Percentiles rank a stretch among this genome's conserved stretches.
Evolutionary conservation across 2,329 filamentous ascomycete species (phyloP).

Genomic region (Stagonosporopsis rhizophila): DNA sequence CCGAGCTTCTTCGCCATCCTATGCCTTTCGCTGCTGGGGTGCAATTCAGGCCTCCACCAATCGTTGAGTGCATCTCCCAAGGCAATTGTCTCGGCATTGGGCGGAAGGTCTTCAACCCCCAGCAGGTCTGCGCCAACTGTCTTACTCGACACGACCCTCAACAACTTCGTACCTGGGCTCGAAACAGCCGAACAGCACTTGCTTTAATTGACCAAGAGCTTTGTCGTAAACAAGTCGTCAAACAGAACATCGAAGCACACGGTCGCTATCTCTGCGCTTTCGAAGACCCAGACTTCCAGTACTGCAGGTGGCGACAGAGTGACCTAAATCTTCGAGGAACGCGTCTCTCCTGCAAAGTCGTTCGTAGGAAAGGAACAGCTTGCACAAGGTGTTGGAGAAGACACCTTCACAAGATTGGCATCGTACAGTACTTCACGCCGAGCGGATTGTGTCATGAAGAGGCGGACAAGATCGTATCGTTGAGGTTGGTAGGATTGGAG

Average conservation of each 20-base stretch:
- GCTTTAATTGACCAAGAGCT: constrained; percentile 30
- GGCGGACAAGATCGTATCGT: constrained; percentile 28
- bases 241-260: constrained; percentile 34
- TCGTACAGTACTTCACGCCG: constrained; percentile 38
- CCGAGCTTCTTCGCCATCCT: constrained; percentile 22
- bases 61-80: constrained; percentile 32
- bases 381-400: constrained; percentile 36
- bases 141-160: constrained; percentile 35
- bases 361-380: constrained; percentile 31
- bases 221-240: constrained; percentile 26
- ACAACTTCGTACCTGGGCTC: constrained; percentile 31
- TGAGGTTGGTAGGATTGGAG: constrained; percentile 26
- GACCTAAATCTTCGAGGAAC: constrained; percentile 37
- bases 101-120: constrained; percentile 31
- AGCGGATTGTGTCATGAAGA: constrained; percentile 40
- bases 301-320: constrained; percentile 33
- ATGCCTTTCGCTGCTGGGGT: constrained; percentile 27
- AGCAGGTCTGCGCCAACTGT: constrained; percentile 33
- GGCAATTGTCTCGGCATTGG: constrained; percentile 37
- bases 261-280: constrained; percentile 35
- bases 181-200: constrained; percentile 23
- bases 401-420: constrained; percentile 31
- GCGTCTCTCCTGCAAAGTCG: constrained; percentile 27
- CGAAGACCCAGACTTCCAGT: constrained; percentile 37
- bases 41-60: constrained; percentile 35